Conservation (phyloP, 441 rosid species). For the Euphorbia celastroides region DNA sequence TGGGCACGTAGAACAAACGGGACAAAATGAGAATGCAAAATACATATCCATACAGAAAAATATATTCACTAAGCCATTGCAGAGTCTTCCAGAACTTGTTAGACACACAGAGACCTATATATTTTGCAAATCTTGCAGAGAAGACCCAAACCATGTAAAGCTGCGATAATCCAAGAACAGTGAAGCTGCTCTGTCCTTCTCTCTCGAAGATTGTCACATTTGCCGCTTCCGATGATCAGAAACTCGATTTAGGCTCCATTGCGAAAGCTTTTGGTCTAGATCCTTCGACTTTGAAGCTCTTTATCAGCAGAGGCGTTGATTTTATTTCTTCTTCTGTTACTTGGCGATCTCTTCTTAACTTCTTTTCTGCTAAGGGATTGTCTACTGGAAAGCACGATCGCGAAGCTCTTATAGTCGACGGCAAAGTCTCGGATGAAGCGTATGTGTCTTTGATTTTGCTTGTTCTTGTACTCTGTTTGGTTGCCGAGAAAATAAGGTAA, state of each 20-base stretch:
- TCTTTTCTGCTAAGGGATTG: slow-evolving; percentile 70
- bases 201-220: slow-evolving; percentile 36
- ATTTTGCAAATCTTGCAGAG: background rate
- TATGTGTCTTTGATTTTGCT: slow-evolving; percentile 21
- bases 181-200: slow-evolving; percentile 60
- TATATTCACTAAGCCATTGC: background rate
- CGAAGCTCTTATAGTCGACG: slow-evolving; percentile 61
- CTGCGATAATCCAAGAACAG: slow-evolving; percentile 26
- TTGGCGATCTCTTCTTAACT: slow-evolving; percentile 70
- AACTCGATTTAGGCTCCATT: slow-evolving; percentile 59
- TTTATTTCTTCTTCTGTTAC: slow-evolving; percentile 64
- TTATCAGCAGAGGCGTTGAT: slow-evolving; percentile 67
- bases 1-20: too few species aligned
- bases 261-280: slow-evolving; percentile 61
- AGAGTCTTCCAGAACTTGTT: background rate
- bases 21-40: too few species aligned
- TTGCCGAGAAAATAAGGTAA: slow-evolving; percentile 1
- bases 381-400: slow-evolving; percentile 50
- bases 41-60: too few species aligned
- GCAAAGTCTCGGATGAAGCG: slow-evolving; percentile 64
- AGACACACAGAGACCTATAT: background rate
- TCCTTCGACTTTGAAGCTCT: slow-evolving; percentile 64
- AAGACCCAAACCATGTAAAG: slow-evolving; percentile 23
- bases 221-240: slow-evolving; percentile 48
- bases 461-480: background rate